Evolutionary conservation across 75 land plant genomes (phyloP).

Genomic region (Pinus albicaulis): DNA sequence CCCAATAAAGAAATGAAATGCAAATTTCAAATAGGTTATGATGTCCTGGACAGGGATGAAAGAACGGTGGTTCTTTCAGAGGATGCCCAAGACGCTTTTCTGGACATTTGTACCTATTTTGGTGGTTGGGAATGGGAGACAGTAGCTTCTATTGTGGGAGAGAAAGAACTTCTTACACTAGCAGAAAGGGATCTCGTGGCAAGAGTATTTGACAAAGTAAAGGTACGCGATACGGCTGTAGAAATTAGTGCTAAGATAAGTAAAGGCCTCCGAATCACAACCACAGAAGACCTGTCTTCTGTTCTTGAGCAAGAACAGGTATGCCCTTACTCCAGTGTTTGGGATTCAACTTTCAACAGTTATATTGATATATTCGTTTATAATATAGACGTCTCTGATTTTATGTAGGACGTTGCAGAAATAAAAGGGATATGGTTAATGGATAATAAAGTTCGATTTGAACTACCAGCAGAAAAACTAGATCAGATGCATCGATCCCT

Average conservation of each 20-base stretch:
- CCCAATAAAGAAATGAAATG: too few relatives aligned
- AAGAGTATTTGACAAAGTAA: not conserved
- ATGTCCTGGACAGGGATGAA: too few relatives aligned
- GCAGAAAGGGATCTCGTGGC: not conserved
- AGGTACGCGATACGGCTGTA: not conserved
- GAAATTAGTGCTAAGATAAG: not conserved
- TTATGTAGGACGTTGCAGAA: not conserved
- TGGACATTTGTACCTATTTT: not conserved
- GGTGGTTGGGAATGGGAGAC: not conserved
- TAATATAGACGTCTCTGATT: not conserved
- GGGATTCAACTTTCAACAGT: not conserved
- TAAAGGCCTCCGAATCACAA: constrained; percentile 3
- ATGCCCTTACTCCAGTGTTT: too few relatives aligned
- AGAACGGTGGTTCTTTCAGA: not conserved
- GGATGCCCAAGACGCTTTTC: not conserved
- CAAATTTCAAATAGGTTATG: too few relatives aligned
- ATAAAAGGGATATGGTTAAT: not conserved
- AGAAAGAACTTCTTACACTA: not conserved
- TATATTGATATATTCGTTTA: not conserved
- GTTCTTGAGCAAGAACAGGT: not conserved
- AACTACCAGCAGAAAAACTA: not conserved
- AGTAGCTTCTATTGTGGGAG: not conserved
- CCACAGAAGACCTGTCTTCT: not conserved
- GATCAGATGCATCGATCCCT: constrained; percentile 6
- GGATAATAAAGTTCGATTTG: not conserved